Conservation (phyloP, 169 alveolate genomes). For the Babesia divergens region DNA sequence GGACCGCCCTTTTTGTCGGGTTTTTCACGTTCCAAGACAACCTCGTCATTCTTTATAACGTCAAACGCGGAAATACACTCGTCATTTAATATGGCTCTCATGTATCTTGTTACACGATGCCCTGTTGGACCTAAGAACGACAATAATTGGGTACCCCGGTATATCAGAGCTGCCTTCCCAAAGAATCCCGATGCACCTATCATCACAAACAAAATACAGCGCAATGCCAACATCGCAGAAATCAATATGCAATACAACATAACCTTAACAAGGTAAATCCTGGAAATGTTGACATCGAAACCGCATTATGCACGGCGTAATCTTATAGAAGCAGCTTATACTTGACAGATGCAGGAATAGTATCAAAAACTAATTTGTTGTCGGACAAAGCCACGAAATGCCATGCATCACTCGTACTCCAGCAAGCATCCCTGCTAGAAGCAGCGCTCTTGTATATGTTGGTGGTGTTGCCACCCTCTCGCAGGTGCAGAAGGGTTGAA, state of each 20-base stretch:
- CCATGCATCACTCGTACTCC: conserved; percentile 62
- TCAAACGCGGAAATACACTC: conserved; percentile 17
- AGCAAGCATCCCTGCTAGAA: conserved; percentile 30
- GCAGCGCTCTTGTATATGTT: conserved; percentile 56
- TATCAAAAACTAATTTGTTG: conserved; percentile 9
- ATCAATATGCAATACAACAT: no score
- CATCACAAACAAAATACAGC: neutral
- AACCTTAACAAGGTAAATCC: no score
- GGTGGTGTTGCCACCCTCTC: conserved; percentile 40
- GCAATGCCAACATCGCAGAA: neutral
- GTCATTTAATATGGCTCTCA: neutral
- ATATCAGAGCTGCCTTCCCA: neutral
- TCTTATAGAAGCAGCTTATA: conserved; percentile 23
- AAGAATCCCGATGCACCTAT: neutral
- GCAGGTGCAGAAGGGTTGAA: conserved; percentile 73
- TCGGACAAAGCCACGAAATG: conserved; percentile 6
- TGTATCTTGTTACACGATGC: neutral
- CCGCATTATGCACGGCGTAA: no score
- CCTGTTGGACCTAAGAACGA: neutral
- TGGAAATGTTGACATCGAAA: no score
- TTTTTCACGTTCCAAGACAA: neutral
- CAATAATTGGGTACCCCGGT: neutral
- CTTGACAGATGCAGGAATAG: conserved; percentile 32
- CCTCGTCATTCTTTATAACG: conserved; percentile 17
- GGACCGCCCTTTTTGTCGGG: neutral